phyloP scores from a whole-genome alignment of 768 basidiomycete species.

The Russula sp. region DNA sequence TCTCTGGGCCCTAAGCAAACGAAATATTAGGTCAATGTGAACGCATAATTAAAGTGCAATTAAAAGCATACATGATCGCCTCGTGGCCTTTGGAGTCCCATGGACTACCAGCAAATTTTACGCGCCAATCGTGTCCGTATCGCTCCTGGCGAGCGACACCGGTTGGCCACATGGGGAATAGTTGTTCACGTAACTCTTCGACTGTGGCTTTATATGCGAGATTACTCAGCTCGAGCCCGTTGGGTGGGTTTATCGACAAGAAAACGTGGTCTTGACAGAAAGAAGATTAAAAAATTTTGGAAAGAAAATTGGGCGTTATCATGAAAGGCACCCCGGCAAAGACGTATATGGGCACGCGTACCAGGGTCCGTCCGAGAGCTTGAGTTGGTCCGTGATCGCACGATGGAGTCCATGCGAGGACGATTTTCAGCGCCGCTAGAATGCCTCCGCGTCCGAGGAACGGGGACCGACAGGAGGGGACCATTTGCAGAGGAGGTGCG shows the following conservation, averaged over 20 bases:
- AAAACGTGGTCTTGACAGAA: constrained; percentile 65
- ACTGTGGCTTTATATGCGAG: constrained; percentile 52
- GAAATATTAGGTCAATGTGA: not conserved
- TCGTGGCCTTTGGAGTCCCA: constrained; percentile 62
- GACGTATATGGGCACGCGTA: constrained; percentile 22
- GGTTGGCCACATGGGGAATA: constrained; percentile 66
- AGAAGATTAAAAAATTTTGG: not conserved
- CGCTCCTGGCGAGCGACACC: constrained; percentile 52
- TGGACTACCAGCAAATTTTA: constrained; percentile 63
- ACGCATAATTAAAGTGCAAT: constrained; percentile 30
- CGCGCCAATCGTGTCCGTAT: constrained; percentile 51
- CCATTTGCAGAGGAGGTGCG: not conserved
- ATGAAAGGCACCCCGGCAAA: constrained; percentile 11
- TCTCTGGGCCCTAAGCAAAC: constrained; percentile 50
- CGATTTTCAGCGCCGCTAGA: constrained; percentile 39
- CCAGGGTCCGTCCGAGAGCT: constrained; percentile 33
- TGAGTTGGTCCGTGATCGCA: constrained; percentile 40
- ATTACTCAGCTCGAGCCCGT: constrained; percentile 53
- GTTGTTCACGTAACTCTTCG: constrained; percentile 53
- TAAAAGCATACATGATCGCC: constrained; percentile 44
- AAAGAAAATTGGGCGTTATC: constrained; percentile 4
- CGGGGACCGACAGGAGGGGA: constrained; percentile 32
- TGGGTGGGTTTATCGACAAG: constrained; percentile 62
- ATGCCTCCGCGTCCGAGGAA: constrained; percentile 42
- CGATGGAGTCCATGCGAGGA: constrained; percentile 34